Base-by-base conservation (phyloP, 1,284 basidiomycete genomes). In the Grifola frondosa region DNA sequence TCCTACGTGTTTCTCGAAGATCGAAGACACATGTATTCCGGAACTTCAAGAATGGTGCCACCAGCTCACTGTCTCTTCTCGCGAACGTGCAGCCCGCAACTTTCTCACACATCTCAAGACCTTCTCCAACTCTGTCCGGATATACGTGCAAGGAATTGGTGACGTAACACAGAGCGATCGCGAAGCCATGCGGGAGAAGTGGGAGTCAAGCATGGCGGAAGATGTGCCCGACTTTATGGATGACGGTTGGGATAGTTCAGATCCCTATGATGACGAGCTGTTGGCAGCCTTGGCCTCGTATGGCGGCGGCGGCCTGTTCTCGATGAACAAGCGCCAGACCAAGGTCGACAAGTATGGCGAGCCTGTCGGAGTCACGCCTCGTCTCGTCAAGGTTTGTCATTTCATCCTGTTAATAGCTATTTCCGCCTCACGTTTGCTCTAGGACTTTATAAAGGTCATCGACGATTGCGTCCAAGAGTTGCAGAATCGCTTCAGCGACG, bases 41-140 rank as follows among this genome's bases (percentile, higher is more conserved):
- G 74, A 62, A 6, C 62, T 84, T 2, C 80, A 80, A 56, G 45
- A 68, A 43, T 82, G 80, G 80, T 81, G 78, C 53, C 77, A 79
- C 38, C 55, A 64, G 34, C 63, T 84, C 25, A 81, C 79, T 3
- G 56, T 74, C 21, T 67, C 73, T 1, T 77, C 78, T 13, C 74
- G 78, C n/a, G 71, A 77, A 57, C 74, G 75, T 15, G 68, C 73
- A 7, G 74, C 77, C 1, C 69, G 66, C 36, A 68, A 64, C 33
- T 78, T 79, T 52, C 51, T 76, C 29, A 59, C 62, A 6, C 73
- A 76, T 20, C 57, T 80, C n/a, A 68, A 65, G 40, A 66, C 70
- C 2, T 80, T 81, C 52, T 64, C 69, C 3, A 70, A 63, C 35
- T 70, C 70, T 3, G 66, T 81, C 4, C 63, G 68, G 44, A 67